Evolutionary conservation across 139 green algal genomes (phyloP), one percentile per base, ranked within the genome.

Genomic region (Chlorella vulgaris): DNA sequence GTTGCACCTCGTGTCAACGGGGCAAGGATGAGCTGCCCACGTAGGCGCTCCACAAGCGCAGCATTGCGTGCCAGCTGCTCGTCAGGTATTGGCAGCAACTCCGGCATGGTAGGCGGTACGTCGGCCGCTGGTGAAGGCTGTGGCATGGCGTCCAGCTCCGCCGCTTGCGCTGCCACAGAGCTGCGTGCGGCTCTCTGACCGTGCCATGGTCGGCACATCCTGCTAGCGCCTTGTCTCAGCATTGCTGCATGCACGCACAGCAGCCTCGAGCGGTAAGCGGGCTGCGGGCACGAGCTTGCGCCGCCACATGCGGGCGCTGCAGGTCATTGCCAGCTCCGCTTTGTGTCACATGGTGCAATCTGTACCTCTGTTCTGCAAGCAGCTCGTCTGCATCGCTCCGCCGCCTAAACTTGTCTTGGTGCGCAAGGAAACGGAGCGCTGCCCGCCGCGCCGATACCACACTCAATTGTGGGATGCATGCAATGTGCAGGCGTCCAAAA

Each of bases 11-110:
- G 53, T 0, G 91, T 95, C 3, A 95, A 83, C 0, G 91, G 91
- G 7, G 91, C 91, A 31, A 94, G 86, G 2, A 94, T 88, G 1
- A 94, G 80, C 61, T 93, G 84, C 29, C 88, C 91, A 0, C 81
- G 38, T 3, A 93, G 75, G 3, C 47, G 65, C 31, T 86, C 47
- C 1, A 83, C 79, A 22, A 94, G 81, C 7, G 71, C 82, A 0
- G 53, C 66, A 47, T 93, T 92, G 26, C 51, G 63, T 19, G 38
- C 74, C 74, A 80, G 74, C 74, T 70, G 65, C 13, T 67, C 55
- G 0, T 65, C 24, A 1, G 42, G 7, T 31, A 82, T 33, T 31
- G 65, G 78, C 36, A 50, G 2, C 24, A 79, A 26, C 22, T 66
- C 73, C 6, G 43, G 53, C 8, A 53, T 15, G 10, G 35, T 13